Conservation (phyloP, 1,284 basidiomycete species). For the Trametes versicolor region DNA sequence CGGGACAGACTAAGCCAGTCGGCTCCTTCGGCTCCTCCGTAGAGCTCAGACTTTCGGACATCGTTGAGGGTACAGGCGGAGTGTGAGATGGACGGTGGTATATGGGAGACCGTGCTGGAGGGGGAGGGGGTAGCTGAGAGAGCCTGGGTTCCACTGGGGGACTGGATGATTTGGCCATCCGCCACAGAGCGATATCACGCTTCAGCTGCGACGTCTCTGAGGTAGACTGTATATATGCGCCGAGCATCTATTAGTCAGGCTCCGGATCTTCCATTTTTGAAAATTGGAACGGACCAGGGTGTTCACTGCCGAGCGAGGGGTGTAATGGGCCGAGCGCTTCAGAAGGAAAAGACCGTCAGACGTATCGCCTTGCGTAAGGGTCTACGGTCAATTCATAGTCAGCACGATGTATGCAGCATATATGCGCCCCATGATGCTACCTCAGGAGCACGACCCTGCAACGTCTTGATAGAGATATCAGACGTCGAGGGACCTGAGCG, state of each 20-base stretch:
- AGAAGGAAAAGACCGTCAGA: not conserved
- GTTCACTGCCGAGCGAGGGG: not conserved
- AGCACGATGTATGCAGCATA: not conserved
- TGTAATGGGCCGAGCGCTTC: slow-evolving; percentile 2
- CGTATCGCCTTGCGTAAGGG: not conserved
- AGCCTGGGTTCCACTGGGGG: not conserved
- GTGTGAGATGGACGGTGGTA: not conserved
- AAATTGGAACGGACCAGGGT: not conserved
- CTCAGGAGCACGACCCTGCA: not conserved
- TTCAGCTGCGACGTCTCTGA: not conserved
- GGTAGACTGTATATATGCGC: slow-evolving; percentile 1
- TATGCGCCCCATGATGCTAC: not conserved
- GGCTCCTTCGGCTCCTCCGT: not conserved
- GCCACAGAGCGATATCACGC: not conserved
- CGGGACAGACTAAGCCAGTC: not conserved
- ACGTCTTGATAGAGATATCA: not conserved
- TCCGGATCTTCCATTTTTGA: not conserved
- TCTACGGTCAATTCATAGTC: not conserved
- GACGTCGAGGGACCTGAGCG: not conserved
- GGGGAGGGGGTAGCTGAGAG: not conserved
- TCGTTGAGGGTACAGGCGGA: not conserved
- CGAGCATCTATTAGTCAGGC: not conserved
- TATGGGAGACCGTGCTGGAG: not conserved
- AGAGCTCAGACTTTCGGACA: not conserved
- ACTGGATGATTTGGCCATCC: not conserved